Conservation (phyloP, 495 filamentous ascomycete genomes). For the Lepraria neglecta region DNA sequence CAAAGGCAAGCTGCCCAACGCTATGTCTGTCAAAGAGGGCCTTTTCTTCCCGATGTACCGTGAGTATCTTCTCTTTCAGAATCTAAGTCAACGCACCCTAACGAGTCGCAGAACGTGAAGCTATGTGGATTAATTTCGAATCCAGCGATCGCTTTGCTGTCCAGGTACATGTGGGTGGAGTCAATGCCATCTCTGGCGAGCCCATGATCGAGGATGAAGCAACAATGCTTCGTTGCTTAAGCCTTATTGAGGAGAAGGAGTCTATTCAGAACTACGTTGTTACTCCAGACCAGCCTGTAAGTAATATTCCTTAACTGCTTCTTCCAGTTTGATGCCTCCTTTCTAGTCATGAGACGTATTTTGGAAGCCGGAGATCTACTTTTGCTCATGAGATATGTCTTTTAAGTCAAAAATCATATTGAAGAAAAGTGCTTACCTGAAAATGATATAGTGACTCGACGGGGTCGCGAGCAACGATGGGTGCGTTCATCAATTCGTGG, state of each 20-base stretch:
- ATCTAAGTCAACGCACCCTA: background rate
- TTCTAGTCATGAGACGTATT: background rate
- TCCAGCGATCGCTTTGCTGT: slow-evolving; percentile 35
- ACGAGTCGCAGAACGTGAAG: slow-evolving; percentile 33
- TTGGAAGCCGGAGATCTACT: background rate
- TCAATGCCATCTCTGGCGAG: slow-evolving; percentile 46
- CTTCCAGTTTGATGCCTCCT: background rate
- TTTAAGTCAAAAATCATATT: background rate
- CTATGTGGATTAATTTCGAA: slow-evolving; percentile 42
- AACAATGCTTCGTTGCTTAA: slow-evolving; percentile 24
- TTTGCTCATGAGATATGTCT: background rate
- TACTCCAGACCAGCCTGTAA: slow-evolving; percentile 33
- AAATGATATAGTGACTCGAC: slow-evolving; percentile 37
- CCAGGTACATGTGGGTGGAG: slow-evolving; percentile 41
- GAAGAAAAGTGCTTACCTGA: background rate
- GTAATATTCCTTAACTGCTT: background rate
- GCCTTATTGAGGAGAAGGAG: slow-evolving; percentile 14
- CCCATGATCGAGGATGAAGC: slow-evolving; percentile 28
- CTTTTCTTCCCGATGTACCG: slow-evolving; percentile 42
- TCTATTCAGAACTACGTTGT: slow-evolving; percentile 45
- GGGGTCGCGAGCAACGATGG: slow-evolving; percentile 35
- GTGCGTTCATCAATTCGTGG: slow-evolving; percentile 28
- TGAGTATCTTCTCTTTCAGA: slow-evolving; percentile 4
- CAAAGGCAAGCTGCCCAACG: slow-evolving; percentile 28
- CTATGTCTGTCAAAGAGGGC: slow-evolving; percentile 38